These are phyloP conservation scores for Neofusicoccum parvum DNA, from an alignment of 2,329 filamentous ascomycete species.

Conservation along the genomic window DNA sequence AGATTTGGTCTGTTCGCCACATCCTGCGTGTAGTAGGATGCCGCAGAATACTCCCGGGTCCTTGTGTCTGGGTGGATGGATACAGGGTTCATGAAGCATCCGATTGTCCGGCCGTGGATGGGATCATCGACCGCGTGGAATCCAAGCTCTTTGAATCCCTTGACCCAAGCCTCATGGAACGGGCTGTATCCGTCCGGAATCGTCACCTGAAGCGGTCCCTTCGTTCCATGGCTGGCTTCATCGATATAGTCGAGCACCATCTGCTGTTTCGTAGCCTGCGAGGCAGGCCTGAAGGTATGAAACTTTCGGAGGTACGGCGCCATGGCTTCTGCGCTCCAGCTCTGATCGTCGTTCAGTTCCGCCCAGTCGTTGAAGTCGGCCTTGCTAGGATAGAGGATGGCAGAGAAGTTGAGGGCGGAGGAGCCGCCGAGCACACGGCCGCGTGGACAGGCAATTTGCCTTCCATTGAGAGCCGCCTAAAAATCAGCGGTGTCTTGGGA, in stretches of 20 bases:
- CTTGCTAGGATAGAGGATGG: slow-evolving; percentile 28
- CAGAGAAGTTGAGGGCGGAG: slow-evolving; percentile 34
- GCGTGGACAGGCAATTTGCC: slow-evolving; percentile 30
- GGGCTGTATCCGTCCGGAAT: slow-evolving; percentile 19
- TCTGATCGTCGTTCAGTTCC: slow-evolving; percentile 56
- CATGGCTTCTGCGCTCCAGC: slow-evolving; percentile 58
- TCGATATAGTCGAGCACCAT: slow-evolving; percentile 21
- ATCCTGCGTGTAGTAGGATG: slow-evolving; percentile 21
- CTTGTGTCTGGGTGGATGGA: slow-evolving; percentile 20
- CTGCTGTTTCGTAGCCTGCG: slow-evolving; percentile 21
- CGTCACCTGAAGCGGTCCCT: slow-evolving; percentile 24
- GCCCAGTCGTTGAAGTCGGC: slow-evolving; percentile 53
- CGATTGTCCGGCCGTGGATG: slow-evolving; percentile 22
- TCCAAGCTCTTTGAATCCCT: slow-evolving; percentile 25
- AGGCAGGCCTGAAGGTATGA: slow-evolving; percentile 26
- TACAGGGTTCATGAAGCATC: slow-evolving; percentile 21
- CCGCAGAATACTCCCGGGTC: slow-evolving; percentile 22
- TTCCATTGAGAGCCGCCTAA: slow-evolving; percentile 31
- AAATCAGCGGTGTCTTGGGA: neutral
- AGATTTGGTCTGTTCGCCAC: slow-evolving; percentile 20
- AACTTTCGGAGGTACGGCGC: slow-evolving; percentile 31
- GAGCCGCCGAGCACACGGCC: slow-evolving; percentile 41
- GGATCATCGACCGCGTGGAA: slow-evolving; percentile 22
- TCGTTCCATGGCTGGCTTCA: slow-evolving; percentile 20
- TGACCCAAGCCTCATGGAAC: slow-evolving; percentile 24